Conservation (phyloP, 176 grass and related monocot genomes). For the Panicum miliaceum region DNA sequence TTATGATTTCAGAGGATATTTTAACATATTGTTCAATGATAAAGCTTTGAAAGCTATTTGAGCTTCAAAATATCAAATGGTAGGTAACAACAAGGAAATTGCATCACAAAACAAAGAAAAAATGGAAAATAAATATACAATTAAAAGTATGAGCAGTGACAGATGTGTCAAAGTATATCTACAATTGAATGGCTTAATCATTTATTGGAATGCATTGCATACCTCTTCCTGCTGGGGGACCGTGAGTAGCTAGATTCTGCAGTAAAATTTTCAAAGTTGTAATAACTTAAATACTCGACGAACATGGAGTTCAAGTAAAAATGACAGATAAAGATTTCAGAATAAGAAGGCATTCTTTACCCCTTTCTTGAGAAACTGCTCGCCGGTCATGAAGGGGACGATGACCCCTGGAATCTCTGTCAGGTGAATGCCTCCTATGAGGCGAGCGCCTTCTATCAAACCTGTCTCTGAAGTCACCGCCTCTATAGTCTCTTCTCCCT, state of each 20-base stretch:
- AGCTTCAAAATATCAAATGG: slow-evolving; percentile 12
- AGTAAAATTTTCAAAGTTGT: slow-evolving; percentile 24
- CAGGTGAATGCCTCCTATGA: slow-evolving; percentile 72
- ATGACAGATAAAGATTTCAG: neutral
- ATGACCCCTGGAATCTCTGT: slow-evolving; percentile 67
- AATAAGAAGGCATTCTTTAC: slow-evolving; percentile 41
- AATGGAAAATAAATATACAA: neutral
- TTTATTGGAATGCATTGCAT: slow-evolving; percentile 10
- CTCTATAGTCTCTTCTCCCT: slow-evolving; percentile 86
- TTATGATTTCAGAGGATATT: slow-evolving; percentile 10
- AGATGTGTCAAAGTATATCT: slow-evolving; percentile 8
- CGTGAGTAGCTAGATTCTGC: slow-evolving; percentile 85
- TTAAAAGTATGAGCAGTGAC: neutral
- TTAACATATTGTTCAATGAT: slow-evolving; percentile 14
- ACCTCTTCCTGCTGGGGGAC: slow-evolving; percentile 76
- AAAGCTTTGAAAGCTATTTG: neutral
- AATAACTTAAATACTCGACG: neutral
- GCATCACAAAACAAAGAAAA: neutral
- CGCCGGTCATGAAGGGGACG: slow-evolving; percentile 57
- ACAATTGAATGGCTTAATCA: slow-evolving; percentile 25
- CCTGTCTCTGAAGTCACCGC: slow-evolving; percentile 64
- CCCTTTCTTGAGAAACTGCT: slow-evolving; percentile 68
- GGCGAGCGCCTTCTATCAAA: slow-evolving; percentile 84
- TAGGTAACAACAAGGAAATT: slow-evolving; percentile 1
- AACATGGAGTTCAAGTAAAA: slow-evolving; percentile 32